These are phyloP conservation scores for Primulina huaijiensis DNA, from an alignment of 257 asterid genomes.

Conservation along the genomic window DNA sequence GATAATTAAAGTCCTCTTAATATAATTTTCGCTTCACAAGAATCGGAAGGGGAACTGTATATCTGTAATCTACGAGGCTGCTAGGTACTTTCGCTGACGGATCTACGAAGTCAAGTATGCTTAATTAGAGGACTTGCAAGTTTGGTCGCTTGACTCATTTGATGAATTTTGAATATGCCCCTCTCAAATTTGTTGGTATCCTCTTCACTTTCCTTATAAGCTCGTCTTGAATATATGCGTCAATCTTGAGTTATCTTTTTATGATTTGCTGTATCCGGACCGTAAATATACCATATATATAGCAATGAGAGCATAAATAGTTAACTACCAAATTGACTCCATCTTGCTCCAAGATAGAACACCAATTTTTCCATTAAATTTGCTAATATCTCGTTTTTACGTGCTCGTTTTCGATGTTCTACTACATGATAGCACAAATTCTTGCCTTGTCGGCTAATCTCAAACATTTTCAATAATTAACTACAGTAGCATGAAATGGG, in stretches of 20 bases:
- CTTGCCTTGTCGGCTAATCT: background rate
- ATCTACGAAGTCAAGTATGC: slow-evolving; percentile 24
- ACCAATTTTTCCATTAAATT: background rate
- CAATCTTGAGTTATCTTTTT: background rate
- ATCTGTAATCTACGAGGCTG: background rate
- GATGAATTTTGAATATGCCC: background rate
- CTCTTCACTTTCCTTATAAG: background rate
- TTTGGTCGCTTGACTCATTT: background rate
- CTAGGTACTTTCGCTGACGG: slow-evolving; percentile 16
- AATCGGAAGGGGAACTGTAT: background rate
- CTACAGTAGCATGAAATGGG: background rate
- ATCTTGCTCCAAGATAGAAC: background rate
- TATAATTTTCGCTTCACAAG: background rate
- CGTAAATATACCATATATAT: background rate
- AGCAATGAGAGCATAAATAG: background rate
- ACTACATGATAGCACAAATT: background rate
- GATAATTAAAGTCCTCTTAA: background rate
- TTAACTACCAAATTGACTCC: background rate
- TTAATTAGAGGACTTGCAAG: slow-evolving; percentile 7
- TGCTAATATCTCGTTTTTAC: background rate
- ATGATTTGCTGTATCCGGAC: background rate
- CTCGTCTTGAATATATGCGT: background rate
- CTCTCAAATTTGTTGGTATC: background rate
- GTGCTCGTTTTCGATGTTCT: background rate
- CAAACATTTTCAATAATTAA: slow-evolving; percentile 1